A percentile compares a stretch with the other conserved stretches of the same genome.
Conservation (phyloP, 1,139 yeast species). For the Suhomyces yuchorum region DNA sequence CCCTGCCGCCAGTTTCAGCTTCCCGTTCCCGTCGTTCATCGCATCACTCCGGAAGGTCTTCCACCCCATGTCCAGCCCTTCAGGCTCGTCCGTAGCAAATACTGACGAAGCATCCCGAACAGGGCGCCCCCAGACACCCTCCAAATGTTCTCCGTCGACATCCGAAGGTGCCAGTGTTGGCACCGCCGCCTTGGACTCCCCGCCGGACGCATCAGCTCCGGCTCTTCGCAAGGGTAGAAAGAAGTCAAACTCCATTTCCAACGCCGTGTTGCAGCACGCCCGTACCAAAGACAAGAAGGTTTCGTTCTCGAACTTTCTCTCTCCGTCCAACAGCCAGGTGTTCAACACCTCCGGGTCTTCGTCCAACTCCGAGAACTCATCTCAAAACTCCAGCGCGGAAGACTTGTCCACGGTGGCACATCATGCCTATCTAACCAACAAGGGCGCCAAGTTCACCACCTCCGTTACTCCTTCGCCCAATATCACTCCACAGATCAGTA, state of each 20-base stretch:
- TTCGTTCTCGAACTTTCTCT: constrained; percentile 18
- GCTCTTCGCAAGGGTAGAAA: constrained; percentile 10
- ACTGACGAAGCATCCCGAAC: neutral
- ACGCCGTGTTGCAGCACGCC: constrained; percentile 25
- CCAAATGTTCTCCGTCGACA: neutral
- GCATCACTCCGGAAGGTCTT: neutral
- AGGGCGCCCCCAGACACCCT: constrained; percentile 1
- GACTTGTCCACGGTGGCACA: constrained; percentile 14
- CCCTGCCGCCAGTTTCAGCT: neutral
- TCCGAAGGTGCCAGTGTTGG: neutral
- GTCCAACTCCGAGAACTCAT: constrained; percentile 15
- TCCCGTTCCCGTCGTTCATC: neutral
- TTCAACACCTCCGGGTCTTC: constrained; percentile 17
- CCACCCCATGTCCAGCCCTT: constrained; percentile 1
- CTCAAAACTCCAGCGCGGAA: constrained; percentile 22
- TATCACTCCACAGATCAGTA: constrained; percentile 15
- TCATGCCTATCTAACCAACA: neutral
- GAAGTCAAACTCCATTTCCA: constrained; percentile 25
- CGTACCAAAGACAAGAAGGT: constrained; percentile 23
- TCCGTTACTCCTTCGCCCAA: constrained; percentile 20
- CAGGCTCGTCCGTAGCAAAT: neutral
- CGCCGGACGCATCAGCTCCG: constrained; percentile 3
- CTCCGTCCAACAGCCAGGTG: constrained; percentile 15
- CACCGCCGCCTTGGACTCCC: neutral
- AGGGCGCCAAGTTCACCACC: constrained; percentile 15